Conservation (phyloP, 805 yeast species). For the Candida sphagnicola region DNA sequence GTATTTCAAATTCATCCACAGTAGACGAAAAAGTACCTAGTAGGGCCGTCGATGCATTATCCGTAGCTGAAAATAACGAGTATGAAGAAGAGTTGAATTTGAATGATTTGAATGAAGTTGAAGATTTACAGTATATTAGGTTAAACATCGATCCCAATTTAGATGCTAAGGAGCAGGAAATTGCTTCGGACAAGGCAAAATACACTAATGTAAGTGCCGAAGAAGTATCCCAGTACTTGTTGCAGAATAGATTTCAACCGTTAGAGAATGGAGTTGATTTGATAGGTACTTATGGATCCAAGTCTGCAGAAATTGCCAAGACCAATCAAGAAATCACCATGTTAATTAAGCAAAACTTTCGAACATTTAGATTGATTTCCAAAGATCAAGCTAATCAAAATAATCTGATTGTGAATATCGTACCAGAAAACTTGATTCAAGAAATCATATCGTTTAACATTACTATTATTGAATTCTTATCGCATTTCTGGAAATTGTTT, state of each 20-base stretch:
- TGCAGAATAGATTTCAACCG: constrained; percentile 12
- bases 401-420: constrained; percentile 11
- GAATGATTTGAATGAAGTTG: constrained; percentile 34
- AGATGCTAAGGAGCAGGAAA: constrained; percentile 8
- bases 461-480: constrained; percentile 38
- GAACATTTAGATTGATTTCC: constrained; percentile 21
- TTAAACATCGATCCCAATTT: constrained; percentile 25
- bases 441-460: constrained; percentile 35
- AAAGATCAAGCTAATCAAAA: constrained; percentile 6
- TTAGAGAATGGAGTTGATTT: constrained; percentile 15
- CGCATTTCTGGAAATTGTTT: constrained; percentile 41
- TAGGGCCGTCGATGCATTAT: constrained; percentile 7
- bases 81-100: constrained; percentile 29
- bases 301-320: constrained; percentile 25
- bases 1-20: constrained; percentile 5
- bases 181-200: not conserved
- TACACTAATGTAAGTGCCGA: constrained; percentile 5
- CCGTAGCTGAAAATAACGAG: constrained; percentile 15
- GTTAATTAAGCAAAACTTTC: constrained; percentile 32
- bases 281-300: constrained; percentile 23
- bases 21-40: constrained; percentile 3
- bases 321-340: constrained; percentile 27
- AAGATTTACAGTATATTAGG: constrained; percentile 26
- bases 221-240: constrained; percentile 14
- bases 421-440: constrained; percentile 23